phyloP scores from a whole-genome alignment of 441 rosid species.

The Euphorbia celastroides region DNA sequence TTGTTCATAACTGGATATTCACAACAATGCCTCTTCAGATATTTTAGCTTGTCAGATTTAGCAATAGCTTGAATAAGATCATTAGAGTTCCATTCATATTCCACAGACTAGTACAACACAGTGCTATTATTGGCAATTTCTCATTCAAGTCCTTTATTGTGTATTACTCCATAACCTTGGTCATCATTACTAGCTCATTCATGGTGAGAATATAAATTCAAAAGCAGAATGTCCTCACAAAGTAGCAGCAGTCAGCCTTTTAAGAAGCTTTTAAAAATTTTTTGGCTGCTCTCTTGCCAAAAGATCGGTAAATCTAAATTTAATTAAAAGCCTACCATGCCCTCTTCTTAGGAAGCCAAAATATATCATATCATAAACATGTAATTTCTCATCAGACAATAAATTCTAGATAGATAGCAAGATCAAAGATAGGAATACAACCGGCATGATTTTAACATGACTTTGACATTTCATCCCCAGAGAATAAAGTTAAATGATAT shows the following conservation, averaged over 20 bases:
- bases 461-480: too few relatives aligned
- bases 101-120: not conserved
- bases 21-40: not conserved
- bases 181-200: not conserved
- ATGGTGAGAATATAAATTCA: not conserved
- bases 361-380: not conserved
- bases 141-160: not conserved
- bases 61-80: not conserved
- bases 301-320: not conserved
- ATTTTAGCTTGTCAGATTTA: not conserved
- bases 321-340: not conserved
- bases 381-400: not conserved
- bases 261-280: too few relatives aligned
- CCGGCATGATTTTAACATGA: not conserved
- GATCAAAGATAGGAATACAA: not conserved
- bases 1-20: too few relatives aligned
- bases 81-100: conserved; percentile 2
- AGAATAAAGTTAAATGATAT: not conserved
- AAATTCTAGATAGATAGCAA: not conserved
- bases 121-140: not conserved
- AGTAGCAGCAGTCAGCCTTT: not conserved
- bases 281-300: not conserved
- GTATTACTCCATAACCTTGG: not conserved
- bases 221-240: not conserved
- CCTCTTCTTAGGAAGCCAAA: not conserved